phyloP scores from a whole-genome alignment of 2,329 filamentous ascomycete species.

The Tolypocladium amazonense region DNA sequence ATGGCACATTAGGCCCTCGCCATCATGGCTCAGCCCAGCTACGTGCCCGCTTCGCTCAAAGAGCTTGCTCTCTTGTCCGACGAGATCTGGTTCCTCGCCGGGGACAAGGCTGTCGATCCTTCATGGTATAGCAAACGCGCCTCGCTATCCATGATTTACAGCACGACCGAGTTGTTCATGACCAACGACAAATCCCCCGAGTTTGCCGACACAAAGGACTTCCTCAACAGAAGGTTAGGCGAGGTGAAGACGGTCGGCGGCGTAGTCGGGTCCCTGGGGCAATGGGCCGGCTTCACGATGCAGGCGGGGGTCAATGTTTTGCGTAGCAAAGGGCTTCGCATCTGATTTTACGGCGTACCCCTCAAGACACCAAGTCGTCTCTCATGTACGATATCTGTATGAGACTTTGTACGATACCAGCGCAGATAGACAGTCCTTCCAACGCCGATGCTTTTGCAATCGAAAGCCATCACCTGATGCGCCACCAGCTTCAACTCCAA shows the following conservation, averaged over 20 bases:
- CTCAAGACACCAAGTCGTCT: neutral
- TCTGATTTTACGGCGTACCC: conserved; percentile 35
- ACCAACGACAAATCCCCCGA: conserved; percentile 69
- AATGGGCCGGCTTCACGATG: conserved; percentile 77
- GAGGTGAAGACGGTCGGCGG: conserved; percentile 56
- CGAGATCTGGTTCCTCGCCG: conserved; percentile 82
- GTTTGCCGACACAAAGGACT: conserved; percentile 69
- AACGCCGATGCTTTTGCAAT: neutral
- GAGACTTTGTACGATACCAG: conserved; percentile 3
- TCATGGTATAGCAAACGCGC: conserved; percentile 71
- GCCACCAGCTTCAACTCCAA: neutral
- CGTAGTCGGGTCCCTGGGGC: conserved; percentile 50
- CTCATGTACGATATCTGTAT: neutral
- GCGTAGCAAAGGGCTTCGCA: conserved; percentile 75
- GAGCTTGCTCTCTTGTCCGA: conserved; percentile 79
- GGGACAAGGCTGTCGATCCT: conserved; percentile 70
- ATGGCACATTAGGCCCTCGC: conserved; percentile 60
- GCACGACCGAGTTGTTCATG: conserved; percentile 83
- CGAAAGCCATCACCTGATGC: neutral
- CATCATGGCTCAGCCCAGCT: conserved; percentile 76
- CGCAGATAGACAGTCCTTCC: neutral
- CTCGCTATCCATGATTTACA: conserved; percentile 47
- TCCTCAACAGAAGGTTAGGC: conserved; percentile 64
- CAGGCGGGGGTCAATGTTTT: conserved; percentile 70
- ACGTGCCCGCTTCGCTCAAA: conserved; percentile 62